Conservation (phyloP, 345 rosid genomes). For the Sisymbrium altissimum region DNA sequence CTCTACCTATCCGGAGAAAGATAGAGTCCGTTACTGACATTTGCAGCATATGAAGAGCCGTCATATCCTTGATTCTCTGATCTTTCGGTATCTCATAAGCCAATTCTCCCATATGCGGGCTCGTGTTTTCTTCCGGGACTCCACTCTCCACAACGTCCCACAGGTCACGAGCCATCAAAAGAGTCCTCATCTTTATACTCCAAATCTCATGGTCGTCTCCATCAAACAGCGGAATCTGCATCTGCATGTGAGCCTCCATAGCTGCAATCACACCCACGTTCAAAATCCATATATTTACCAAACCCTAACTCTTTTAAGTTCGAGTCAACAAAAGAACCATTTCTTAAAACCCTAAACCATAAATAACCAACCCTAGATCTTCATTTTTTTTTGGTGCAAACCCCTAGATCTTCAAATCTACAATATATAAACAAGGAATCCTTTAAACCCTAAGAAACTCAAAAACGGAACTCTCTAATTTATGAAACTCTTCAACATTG, state of each 20-base stretch:
- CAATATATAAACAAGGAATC: not conserved
- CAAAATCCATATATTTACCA: not conserved
- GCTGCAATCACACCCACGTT: not conserved
- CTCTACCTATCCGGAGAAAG: constrained; percentile 1
- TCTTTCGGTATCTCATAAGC: not conserved
- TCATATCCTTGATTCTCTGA: not conserved
- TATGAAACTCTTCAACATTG: not conserved
- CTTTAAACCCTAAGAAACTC: not conserved
- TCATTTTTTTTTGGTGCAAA: too few species aligned
- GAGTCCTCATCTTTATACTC: not conserved
- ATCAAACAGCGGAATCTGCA: not conserved
- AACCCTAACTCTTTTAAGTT: not conserved
- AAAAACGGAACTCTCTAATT: not conserved
- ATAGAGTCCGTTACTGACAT: not conserved
- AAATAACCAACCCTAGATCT: not conserved
- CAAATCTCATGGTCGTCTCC: not conserved
- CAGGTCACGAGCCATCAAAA: constrained; percentile 1
- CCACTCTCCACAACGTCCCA: not conserved
- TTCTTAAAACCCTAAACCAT: not conserved
- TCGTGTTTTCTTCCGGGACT: not conserved
- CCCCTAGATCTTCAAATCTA: not conserved
- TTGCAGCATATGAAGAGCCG: constrained; percentile 10
- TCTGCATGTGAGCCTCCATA: not conserved
- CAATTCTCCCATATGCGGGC: not conserved
- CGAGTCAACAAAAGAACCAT: not conserved